Conservation (phyloP, 2,329 filamentous ascomycete genomes). For the Aspergillus sp. region DNA sequence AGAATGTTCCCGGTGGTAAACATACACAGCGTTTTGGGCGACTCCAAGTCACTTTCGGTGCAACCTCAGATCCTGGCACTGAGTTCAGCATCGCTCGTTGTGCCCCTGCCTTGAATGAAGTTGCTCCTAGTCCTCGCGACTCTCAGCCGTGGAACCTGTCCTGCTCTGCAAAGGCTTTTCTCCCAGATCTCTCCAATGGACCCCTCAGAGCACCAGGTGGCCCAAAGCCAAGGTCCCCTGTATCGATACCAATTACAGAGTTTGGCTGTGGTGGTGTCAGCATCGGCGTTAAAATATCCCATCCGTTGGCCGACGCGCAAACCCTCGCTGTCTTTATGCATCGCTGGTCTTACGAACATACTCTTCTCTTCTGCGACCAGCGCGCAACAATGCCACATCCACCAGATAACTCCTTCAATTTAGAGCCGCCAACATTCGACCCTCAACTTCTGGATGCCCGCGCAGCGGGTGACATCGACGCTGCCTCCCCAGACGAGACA, state of each 20-base stretch:
- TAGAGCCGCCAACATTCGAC: slow-evolving; percentile 32
- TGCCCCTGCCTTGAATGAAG: slow-evolving; percentile 13
- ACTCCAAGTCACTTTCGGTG: slow-evolving; percentile 34
- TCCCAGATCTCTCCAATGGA: neutral
- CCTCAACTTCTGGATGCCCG: slow-evolving; percentile 40
- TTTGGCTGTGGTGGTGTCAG: slow-evolving; percentile 46
- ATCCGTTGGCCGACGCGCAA: slow-evolving; percentile 48
- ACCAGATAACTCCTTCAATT: neutral
- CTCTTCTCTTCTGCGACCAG: slow-evolving; percentile 17
- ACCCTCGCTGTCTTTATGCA: slow-evolving; percentile 46
- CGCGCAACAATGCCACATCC: neutral
- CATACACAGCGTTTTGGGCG: slow-evolving; percentile 30
- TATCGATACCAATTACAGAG: slow-evolving; percentile 42
- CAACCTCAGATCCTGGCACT: slow-evolving; percentile 43
- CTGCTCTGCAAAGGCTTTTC: neutral
- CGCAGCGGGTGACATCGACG: slow-evolving; percentile 27
- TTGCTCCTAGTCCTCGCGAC: slow-evolving; percentile 26
- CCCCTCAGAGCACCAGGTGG: too few species aligned
- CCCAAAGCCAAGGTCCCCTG: slow-evolving; percentile 17
- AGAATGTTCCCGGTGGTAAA: neutral
- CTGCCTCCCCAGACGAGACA: slow-evolving; percentile 23
- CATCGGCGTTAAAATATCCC: slow-evolving; percentile 45
- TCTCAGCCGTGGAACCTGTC: neutral
- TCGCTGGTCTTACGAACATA: slow-evolving; percentile 37
- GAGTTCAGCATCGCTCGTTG: slow-evolving; percentile 36